phyloP scores from a whole-genome alignment of 768 basidiomycete genomes.

The Leccinellum albellum region DNA sequence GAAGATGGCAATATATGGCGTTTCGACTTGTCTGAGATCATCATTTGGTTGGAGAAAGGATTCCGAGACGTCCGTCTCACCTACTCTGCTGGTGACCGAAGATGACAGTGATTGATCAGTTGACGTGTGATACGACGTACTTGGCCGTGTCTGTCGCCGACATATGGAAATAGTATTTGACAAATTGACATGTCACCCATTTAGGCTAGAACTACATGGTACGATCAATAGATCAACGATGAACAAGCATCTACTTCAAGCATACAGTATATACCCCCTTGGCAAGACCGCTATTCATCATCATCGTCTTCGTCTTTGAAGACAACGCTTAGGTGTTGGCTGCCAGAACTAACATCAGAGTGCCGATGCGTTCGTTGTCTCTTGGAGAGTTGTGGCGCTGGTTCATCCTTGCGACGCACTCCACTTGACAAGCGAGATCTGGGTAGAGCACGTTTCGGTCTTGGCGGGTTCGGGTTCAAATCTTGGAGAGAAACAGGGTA shows the following conservation, averaged over 20 bases:
- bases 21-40: not conserved
- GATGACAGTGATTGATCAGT: no score
- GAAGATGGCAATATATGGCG: not conserved
- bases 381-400: slow-evolving; percentile 12
- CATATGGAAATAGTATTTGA: not conserved
- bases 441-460: slow-evolving; percentile 30
- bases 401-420: slow-evolving; percentile 4
- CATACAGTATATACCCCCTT: not conserved
- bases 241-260: not conserved
- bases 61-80: not conserved
- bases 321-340: not conserved
- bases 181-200: not conserved
- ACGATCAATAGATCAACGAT: not conserved
- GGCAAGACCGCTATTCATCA: slow-evolving; percentile 7
- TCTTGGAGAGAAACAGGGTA: slow-evolving; percentile 12
- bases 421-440: slow-evolving; percentile 14
- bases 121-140: no score
- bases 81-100: not conserved
- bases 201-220: slow-evolving; percentile 8
- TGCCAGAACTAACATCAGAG: slow-evolving; percentile 15
- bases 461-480: not conserved
- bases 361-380: slow-evolving; percentile 23
- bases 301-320: slow-evolving; percentile 17
- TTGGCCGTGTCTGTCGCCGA: not conserved
- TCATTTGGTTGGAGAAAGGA: not conserved